Conservation (phyloP, 2,329 filamentous ascomycete genomes). For the Alternaria arborescens region DNA sequence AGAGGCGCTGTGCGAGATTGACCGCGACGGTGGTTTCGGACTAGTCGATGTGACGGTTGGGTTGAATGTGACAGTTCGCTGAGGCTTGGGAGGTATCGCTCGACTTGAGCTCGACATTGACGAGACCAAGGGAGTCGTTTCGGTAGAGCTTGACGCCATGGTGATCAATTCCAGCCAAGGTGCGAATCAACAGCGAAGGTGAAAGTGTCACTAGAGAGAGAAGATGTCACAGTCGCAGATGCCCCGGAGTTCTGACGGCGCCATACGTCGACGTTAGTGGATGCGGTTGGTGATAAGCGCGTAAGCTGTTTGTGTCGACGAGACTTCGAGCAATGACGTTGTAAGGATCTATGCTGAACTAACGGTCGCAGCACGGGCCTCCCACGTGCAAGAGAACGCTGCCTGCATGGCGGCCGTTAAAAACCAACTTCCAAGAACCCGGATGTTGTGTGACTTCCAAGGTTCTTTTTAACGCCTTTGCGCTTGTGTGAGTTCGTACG, state of each 20-base stretch:
- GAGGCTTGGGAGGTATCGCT: slow-evolving; percentile 48
- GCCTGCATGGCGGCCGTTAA: slow-evolving; percentile 14
- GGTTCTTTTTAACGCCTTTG: background rate
- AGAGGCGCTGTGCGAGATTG: slow-evolving; percentile 38
- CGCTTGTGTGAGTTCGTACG: background rate
- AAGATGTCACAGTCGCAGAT: slow-evolving; percentile 12
- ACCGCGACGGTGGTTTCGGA: slow-evolving; percentile 48
- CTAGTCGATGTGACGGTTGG: slow-evolving; percentile 62
- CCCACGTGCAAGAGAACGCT: slow-evolving; percentile 18
- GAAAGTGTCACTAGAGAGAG: slow-evolving; percentile 1
- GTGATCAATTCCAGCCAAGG: slow-evolving; percentile 8
- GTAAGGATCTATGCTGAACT: slow-evolving; percentile 18
- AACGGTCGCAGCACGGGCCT: slow-evolving; percentile 14
- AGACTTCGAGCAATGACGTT: slow-evolving; percentile 28
- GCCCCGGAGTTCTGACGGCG: slow-evolving; percentile 13
- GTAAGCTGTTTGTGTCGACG: slow-evolving; percentile 18
- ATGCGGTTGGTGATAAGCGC: slow-evolving; percentile 20
- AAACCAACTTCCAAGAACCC: slow-evolving; percentile 11
- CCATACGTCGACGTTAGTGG: slow-evolving; percentile 22
- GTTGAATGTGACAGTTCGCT: slow-evolving; percentile 80
- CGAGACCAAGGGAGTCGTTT: slow-evolving; percentile 50
- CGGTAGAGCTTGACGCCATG: slow-evolving; percentile 49
- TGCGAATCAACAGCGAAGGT: background rate
- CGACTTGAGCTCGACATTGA: slow-evolving; percentile 42
- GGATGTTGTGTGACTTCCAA: background rate